Base-by-base conservation (phyloP, 2,329 filamentous ascomycete species). In the Colletotrichum incanum region DNA sequence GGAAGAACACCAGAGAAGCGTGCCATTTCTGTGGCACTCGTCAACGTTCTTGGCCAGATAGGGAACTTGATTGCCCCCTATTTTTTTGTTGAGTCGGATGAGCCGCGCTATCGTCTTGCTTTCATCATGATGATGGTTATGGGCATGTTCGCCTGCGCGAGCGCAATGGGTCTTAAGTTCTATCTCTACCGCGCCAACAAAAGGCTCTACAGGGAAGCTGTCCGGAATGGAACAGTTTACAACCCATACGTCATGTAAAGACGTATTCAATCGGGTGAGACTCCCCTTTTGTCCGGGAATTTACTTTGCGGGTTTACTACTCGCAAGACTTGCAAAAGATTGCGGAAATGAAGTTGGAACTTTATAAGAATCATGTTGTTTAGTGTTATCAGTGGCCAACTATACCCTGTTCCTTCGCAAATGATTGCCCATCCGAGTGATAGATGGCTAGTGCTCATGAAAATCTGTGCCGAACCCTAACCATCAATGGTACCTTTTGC, bases 1-100 rank as follows among this genome's bases (percentile, higher is more conserved):
- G 75, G 74, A 4, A 69, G 76, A 16, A 78, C 77, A 1, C 75
- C 76, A 0, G 77, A 78, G 64, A 78, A 78, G 67, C 54, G 76
- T 5, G 77, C 77, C 1, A 73, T 74, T 2, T 77, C 76, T 0
- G 77, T 76, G 2, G 76, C 76, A 0, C 52, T 73, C 7, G 71
- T 73, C 61, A 73, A 73, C 9, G 71, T 73, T 7, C 50, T 73
- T 5, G 71, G 71, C 2, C 71, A 73, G 54, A 65, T 73, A 59
- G 41, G 78, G 0, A 79, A 78, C 49, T 72, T 79, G 20, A 76
- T 76, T 54, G 76, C 76, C 1, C 78, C 78, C 0, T 79, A 79
- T 54, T 79, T 79, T 67, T 79, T 79, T 45, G 73, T 72, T 1
- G 43, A 72, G 2, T 65, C 52, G 6, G 76, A 78, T 26, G 75